A percentile compares a stretch with the other conserved stretches of the same genome.
phyloP scores from a whole-genome alignment of 2,329 filamentous ascomycete genomes.

The Paraphaeosphaeria minitans region DNA sequence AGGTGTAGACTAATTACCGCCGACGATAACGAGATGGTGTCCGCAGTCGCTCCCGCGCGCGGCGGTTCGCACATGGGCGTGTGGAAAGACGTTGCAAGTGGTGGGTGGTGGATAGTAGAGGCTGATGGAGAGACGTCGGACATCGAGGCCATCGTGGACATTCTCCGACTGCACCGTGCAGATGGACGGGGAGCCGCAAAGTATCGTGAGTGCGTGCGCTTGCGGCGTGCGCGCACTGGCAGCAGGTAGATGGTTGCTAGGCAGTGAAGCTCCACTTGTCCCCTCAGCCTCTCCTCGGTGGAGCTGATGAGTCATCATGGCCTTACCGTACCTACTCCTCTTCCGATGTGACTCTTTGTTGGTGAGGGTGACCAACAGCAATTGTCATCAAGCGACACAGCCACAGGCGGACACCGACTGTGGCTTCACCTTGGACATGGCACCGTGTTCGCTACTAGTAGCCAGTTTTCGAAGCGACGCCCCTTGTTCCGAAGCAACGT shows the following conservation, averaged over 20 bases:
- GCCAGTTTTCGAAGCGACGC: constrained; percentile 1
- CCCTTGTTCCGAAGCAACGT: background rate
- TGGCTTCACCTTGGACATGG: background rate
- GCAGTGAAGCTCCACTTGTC: too few species aligned
- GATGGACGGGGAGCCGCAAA: constrained; percentile 8
- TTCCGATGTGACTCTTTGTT: background rate
- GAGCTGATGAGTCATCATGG: background rate
- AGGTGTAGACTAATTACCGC: constrained; percentile 1
- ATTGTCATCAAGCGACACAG: background rate
- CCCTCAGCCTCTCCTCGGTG: background rate
- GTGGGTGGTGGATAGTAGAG: background rate
- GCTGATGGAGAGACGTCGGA: constrained; percentile 1
- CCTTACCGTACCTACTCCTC: background rate
- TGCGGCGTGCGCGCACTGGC: too few species aligned
- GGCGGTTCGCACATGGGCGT: background rate
- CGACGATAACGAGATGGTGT: background rate
- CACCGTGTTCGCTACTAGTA: background rate
- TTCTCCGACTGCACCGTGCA: background rate
- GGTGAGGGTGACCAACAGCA: background rate
- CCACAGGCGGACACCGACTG: constrained; percentile 10
- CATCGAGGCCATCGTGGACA: constrained; percentile 5
- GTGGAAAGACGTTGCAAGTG: background rate
- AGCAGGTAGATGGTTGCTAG: too few species aligned
- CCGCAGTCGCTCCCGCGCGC: background rate
- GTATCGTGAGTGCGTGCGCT: constrained; percentile 1